Evolutionary conservation across 1,284 basidiomycete species (phyloP).

Genomic region (Microbotryomycetes sp.): DNA sequence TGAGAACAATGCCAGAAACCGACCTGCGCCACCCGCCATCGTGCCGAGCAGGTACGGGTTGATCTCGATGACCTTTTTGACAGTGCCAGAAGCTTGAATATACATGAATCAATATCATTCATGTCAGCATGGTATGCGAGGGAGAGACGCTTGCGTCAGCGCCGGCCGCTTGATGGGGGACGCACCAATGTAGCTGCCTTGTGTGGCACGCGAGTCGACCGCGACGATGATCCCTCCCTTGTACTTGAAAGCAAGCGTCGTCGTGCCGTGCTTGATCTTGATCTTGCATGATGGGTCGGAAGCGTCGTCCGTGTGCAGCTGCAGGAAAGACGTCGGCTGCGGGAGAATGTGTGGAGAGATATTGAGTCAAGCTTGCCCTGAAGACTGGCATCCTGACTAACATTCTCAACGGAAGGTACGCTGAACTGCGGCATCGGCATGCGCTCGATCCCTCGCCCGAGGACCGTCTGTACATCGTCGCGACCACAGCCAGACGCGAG

Average conservation of each 20-base stretch:
- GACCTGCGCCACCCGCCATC: slow-evolving; percentile 97
- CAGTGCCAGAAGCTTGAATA: slow-evolving; percentile 76
- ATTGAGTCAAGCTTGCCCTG: no score
- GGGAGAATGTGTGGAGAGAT: not conserved
- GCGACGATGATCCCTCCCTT: slow-evolving; percentile 95
- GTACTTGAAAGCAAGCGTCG: slow-evolving; percentile 95
- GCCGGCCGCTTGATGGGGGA: slow-evolving; percentile 11
- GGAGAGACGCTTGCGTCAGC: not conserved
- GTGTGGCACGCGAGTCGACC: slow-evolving; percentile 94
- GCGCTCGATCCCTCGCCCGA: slow-evolving; percentile 29
- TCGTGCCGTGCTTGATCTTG: slow-evolving; percentile 98
- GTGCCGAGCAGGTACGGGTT: slow-evolving; percentile 97
- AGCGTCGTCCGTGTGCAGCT: slow-evolving; percentile 85
- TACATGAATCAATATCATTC: not conserved
- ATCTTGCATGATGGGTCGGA: slow-evolving; percentile 82
- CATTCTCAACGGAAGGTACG: slow-evolving; percentile 22
- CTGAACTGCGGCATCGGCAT: slow-evolving; percentile 29
- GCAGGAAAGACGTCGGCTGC: slow-evolving; percentile 81
- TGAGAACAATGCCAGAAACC: slow-evolving; percentile 31
- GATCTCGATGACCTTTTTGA: slow-evolving; percentile 99
- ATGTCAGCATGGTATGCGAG: not conserved
- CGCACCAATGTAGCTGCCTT: slow-evolving; percentile 90
- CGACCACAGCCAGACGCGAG: not conserved
- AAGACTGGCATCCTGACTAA: not conserved
- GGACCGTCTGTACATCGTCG: slow-evolving; percentile 11